Evolutionary conservation across 495 filamentous ascomycete species (phyloP), one percentile per base, ranked within the genome.

Genomic region (Lophiotrema nucula): DNA sequence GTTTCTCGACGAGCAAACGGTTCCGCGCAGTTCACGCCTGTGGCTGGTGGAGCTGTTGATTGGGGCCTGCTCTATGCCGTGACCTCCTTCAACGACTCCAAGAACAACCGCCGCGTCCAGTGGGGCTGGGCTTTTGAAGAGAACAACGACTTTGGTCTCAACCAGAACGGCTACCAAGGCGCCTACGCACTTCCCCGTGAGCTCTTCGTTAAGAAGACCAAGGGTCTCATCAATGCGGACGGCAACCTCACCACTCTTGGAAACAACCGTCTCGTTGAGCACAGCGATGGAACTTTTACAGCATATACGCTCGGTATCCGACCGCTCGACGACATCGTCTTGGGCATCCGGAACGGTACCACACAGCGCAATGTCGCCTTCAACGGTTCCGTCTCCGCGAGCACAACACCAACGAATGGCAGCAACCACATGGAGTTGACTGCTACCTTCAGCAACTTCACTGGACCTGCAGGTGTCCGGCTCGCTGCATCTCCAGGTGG

Each of bases 121-220:
- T 75, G 70, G 66, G 75, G 71, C 1, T 78, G 75, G 75, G 66
- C 69, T 0, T 63, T 67, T 5, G 75, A 78, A 60, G 73, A 73
- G 24, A 65, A 72, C 23, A 64, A 55, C 33, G 60, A 69, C 44
- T 75, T 74, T 60, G 64, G 53, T 15, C 54, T 70, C 27, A 70
- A 19, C 0, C 72, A 73, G 23, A 67, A 74, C 42, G 74, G 75
- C n/a, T 77, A 69, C 61, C 72, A 76, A 53, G 75, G 75, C n/a
- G 65, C 11, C 33, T 74, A 50, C 10, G 69, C 70, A n/a, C 69
- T 78, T 1, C 73, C 74, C 0, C 67, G 74, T 0, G 64, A 77
- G 44, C 50, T 74, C n/a, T 77, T 71, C 53, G 74, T 76, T 18
- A 67, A 72, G 39, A 63, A 66, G 38, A 67, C 69, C 24, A 61